phyloP scores from a whole-genome alignment of 2,329 filamentous ascomycete genomes.

The Fusarium sp. region DNA sequence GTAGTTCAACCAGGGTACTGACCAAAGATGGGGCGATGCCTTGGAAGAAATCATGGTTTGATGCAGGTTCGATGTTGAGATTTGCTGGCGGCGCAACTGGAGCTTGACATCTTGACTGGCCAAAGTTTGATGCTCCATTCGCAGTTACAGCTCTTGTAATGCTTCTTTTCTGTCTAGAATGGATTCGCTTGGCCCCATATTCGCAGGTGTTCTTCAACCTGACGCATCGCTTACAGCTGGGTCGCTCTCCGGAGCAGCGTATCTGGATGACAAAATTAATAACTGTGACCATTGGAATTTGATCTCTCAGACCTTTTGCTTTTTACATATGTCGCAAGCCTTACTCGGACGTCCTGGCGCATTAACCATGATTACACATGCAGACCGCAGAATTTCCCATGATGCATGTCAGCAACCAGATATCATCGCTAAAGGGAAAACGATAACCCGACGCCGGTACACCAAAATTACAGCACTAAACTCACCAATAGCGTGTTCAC shows the following conservation, averaged over 20 bases:
- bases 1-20: background rate
- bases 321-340: conserved; percentile 27
- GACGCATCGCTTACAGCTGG: conserved; percentile 27
- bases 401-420: background rate
- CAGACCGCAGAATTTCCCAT: too few species aligned
- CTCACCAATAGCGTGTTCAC: too few species aligned
- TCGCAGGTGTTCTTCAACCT: conserved; percentile 1
- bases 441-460: background rate
- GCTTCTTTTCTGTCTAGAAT: too few species aligned
- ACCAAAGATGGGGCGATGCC: background rate
- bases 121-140: too few species aligned
- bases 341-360: conserved; percentile 20
- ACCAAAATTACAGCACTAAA: too few species aligned
- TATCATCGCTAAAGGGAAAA: background rate
- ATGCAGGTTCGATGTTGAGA: fast-evolving
- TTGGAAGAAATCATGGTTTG: background rate
- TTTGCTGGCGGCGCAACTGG: fast-evolving
- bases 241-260: conserved; percentile 29
- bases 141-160: fast-evolving
- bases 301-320: conserved; percentile 14
- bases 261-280: conserved; percentile 1
- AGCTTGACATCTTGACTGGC: too few species aligned
- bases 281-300: too few species aligned
- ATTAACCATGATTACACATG: too few species aligned
- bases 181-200: background rate